Base-by-base conservation (phyloP, 164 flowering plant species). In the Stephania yunnanensis region DNA sequence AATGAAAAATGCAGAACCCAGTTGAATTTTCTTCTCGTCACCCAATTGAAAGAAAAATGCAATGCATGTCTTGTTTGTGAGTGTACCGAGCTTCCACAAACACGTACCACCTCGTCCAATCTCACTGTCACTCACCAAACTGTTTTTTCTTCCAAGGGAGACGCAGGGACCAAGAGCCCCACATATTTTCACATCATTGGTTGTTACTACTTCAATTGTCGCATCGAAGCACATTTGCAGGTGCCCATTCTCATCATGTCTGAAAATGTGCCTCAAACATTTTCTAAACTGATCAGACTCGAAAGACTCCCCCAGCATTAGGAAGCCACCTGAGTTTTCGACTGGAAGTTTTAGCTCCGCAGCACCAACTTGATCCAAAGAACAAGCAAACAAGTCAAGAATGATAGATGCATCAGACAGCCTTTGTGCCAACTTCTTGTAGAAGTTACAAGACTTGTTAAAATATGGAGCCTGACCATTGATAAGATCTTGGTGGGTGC, bases 121-220 rank as follows among this genome's bases (percentile, higher is more conserved):
- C 75, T 83, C 89, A 25, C 75, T 85, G 65, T 86, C 87, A 66
- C 96, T 88, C 42, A 95, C 98, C 46, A 84, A 82, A 78, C 72
- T 73, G 65, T 87, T 93, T 77, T 78, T 86, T 73, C 76, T 92
- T 50, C 58, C 77, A 20, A 90, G 86, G 77, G 99, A 93, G 50
- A 90, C 83, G 76, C 97, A 91, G 8, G 99, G 97, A 12, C 98
- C 98, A 67, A 93, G 89, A 10, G 96, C 98, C 45, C 99, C 97
- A 81, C 91, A 87, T 11, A 92, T 84, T 81, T 86, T 89, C 11
- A 95, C 81, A 76, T 93, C 99, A 70, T 79, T 86, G 10, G 95
- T 85, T 6, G 93, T 86, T 73, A 93, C 92, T 74, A 95, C 74
- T 81, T 93, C 97, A 9, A 92, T 83, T 9, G 93, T 90, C 68